phyloP scores from a whole-genome alignment of 1,139 yeast species.

The Pichia cactophila region DNA sequence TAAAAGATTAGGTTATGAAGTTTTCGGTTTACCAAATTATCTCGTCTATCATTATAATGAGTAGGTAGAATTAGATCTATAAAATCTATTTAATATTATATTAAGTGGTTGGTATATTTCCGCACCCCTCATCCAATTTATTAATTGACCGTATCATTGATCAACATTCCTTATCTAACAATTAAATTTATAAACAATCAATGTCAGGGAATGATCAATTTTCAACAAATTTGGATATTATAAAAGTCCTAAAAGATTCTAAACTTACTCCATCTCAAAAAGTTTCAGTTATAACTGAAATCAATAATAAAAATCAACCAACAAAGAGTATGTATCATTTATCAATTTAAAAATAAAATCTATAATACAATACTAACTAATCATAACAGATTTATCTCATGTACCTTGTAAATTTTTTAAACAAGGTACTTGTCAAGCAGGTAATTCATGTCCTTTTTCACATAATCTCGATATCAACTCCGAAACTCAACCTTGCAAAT shows the following conservation, averaged over 20 bases:
- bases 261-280: constrained; percentile 18
- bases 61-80: not conserved
- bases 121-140: no score
- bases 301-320: constrained; percentile 22
- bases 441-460: constrained; percentile 83
- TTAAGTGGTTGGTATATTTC: no score
- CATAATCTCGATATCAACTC: constrained; percentile 60
- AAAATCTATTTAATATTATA: no score
- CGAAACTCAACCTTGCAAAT: constrained; percentile 79
- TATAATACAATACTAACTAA: not conserved
- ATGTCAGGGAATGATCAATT: constrained; percentile 5
- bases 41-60: constrained; percentile 82
- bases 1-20: constrained; percentile 82
- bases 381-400: constrained; percentile 53
- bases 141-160: no score
- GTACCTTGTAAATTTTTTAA: constrained; percentile 91
- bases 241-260: constrained; percentile 17
- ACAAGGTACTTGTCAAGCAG: constrained; percentile 95
- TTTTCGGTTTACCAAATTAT: constrained; percentile 89
- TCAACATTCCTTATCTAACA: not conserved
- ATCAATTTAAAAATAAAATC: no score
- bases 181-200: no score
- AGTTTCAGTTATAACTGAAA: constrained; percentile 17
- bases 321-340: constrained; percentile 20
- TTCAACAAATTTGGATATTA: constrained; percentile 13